Evolutionary conservation across 2,329 filamentous ascomycete genomes (phyloP), one percentile per base, ranked within the genome.

Genomic region (Xylariaceae sp.): DNA sequence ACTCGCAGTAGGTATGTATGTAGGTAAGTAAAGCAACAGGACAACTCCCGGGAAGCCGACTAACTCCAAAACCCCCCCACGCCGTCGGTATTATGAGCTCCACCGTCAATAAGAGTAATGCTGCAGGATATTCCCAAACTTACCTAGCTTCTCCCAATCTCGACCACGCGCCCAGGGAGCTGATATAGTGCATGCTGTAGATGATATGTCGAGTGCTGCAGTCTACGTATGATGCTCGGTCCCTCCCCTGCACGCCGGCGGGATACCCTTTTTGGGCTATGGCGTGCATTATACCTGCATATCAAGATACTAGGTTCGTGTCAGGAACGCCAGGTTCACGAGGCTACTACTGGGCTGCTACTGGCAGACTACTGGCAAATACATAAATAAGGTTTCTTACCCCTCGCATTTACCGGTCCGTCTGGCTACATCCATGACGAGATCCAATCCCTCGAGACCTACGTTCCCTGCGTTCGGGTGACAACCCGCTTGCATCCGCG

Each of bases 51-150:
- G 61, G 41, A 62, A 57, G 54, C 52, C 56, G 53, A 52, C 44
- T 42, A n/a, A n/a, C n/a, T 44, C 41, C 32, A 44, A 48, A 48
- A 18, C 20, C 47, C 66, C 66, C 66, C 65, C 67, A 68, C 66
- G 64, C 62, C 57, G 48, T 47, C 55, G 61, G 59, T 54, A 51
- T 65, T 60, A 48, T 54, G 55, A 58, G 57, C 60, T 62, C 55
- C 59, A 62, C 55, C 50, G 40, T 46, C 56, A 50, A 61, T 57
- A 58, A 64, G 43, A 63, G 57, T 50, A 50, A 37, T 49, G 54
- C 65, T 69, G 67, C 65, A 64, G 64, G 62, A 64, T 56, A 50
- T 48, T 61, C 66, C 65, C 58, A 54, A 70, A 65, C 54, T 43
- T 58, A 65, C 57, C 63, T 67, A 67, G 64, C 62, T 55, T 43